phyloP scores from a whole-genome alignment of 805 yeast genomes.

The Candida sithepensis region DNA sequence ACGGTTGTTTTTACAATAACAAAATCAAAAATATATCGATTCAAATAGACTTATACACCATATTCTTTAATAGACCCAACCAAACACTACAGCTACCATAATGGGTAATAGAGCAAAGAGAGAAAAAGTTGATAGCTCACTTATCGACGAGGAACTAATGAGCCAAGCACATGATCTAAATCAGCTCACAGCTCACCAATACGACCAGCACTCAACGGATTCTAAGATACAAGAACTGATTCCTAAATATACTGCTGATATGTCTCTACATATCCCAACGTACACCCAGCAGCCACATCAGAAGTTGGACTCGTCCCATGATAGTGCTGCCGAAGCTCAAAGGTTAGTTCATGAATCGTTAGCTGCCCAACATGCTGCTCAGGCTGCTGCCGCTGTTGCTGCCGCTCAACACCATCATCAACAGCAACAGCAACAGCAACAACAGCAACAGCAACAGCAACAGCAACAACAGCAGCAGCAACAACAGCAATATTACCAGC shows the following conservation, averaged over 20 bases:
- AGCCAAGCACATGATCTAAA: conserved; percentile 16
- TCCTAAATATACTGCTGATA: conserved; percentile 19
- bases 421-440: conserved; percentile 4
- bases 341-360: conserved; percentile 18
- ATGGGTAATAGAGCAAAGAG: conserved; percentile 20
- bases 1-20: no score
- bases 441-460: conserved; percentile 14
- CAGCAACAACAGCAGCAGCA: conserved; percentile 10
- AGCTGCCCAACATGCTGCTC: conserved; percentile 11
- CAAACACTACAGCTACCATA: background rate
- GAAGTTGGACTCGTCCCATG: background rate
- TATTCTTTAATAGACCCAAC: background rate
- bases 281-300: conserved; percentile 9
- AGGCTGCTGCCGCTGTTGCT: conserved; percentile 19
- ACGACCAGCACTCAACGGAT: conserved; percentile 15
- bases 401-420: conserved; percentile 15
- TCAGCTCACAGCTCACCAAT: conserved; percentile 14
- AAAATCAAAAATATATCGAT: background rate
- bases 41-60: background rate
- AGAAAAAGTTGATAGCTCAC: conserved; percentile 21
- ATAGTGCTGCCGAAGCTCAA: conserved; percentile 10
- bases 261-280: conserved; percentile 14
- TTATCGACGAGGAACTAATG: conserved; percentile 24
- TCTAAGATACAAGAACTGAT: conserved; percentile 18
- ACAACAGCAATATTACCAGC: conserved; percentile 7